Base-by-base conservation (phyloP, 495 filamentous ascomycete species). In the Astrocystis sublimbata region DNA sequence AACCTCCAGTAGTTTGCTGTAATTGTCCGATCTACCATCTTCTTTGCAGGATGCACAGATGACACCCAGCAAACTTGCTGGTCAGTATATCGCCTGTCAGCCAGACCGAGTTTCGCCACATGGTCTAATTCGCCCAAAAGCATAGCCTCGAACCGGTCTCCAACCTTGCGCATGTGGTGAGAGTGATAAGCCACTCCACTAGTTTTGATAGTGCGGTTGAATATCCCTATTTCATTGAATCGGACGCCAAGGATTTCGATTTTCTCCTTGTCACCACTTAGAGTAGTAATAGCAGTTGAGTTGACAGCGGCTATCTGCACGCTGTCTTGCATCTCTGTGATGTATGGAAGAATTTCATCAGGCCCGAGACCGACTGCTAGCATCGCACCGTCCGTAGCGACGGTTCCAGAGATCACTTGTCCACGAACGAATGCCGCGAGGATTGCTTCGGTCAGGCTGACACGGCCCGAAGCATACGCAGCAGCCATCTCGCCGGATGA, bases 161-260 rank as follows among this genome's bases (percentile, higher is more conserved):
- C 69, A 15, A 81, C 62, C 6, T 42, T 6, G 10, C 68, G 10
- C 75, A 78, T 78, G 41, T 77, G 73, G 33, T 63, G 31, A 2
- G 74, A 75, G 47, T 80, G 78, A 52, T 77, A 80, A 3, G 75
- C 78, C 7, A 55, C 65, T 7, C 66, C 51, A 6, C 73, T 71
- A 12, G 65, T 62, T 24, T 65, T 51, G 3, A 79, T 64, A 36
- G 62, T 58, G 17, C 74, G 61, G 6, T 26, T 35, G 47, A 77
- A 74, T 8, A 71, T 57, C 7, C 58, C 28, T 15, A 69, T 59
- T 13, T 60, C 30, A 9, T 70, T 60, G 1, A 76, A 45, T 33
- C 61, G 60, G n/a, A 24, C 19, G 28, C 71, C 38, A 0, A 74
- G 53, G 10, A 59, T 58, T 0, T 71, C 63, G 12, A 85, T 71